Evolutionary conservation across 1,139 yeast species (phyloP), one percentile per base, ranked within the genome.

Genomic region (Geotrichum phurueaensis): DNA sequence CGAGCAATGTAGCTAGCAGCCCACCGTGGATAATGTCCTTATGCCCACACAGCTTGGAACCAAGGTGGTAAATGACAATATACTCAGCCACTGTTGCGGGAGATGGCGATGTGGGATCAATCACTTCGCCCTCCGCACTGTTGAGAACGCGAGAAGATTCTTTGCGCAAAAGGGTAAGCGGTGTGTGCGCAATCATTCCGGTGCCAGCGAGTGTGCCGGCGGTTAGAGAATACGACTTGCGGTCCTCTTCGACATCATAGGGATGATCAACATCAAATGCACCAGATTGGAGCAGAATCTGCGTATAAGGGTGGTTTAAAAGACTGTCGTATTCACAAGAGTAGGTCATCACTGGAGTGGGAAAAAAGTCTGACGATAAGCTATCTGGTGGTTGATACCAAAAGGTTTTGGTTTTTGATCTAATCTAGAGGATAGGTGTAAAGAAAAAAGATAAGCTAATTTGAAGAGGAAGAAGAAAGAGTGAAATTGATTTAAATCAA

Each of bases 21-120:
- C 99, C 99, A 66, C 94, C 92, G 70, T 94, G 98, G 39, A 94
- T 82, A 59, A 84, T 83, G 0, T 90, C 90, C 62, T 84, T 87
- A 65, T 84, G 84, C 54, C 89, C 87, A 10, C 85, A 79, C 48
- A 92, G 73, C 54, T 81, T 79, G 3, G 77, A 72, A 0, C 97
- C 97, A 57, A 91, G 73, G 67, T 89, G 90, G 69, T 85, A 85
- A 69, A 87, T 85, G 7, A 68, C 70, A 43, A 60, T 60, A 51
- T 70, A 54, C 55, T 69, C 70, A 4, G 69, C 64, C 1, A 13
- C 45, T 2, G 57, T 51, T 10, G 47, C 47, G 25, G 56, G 49
- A n/a, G 15, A 15, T 15, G 27, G 50, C 18, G 60, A 27, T 9
- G 43, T 25, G n/a, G 33, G 10, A 31, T 36, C 45, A 23, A 47